Evolutionary conservation across 208 protist species (phyloP).

Genomic region (Balamuthia mandrillaris): DNA sequence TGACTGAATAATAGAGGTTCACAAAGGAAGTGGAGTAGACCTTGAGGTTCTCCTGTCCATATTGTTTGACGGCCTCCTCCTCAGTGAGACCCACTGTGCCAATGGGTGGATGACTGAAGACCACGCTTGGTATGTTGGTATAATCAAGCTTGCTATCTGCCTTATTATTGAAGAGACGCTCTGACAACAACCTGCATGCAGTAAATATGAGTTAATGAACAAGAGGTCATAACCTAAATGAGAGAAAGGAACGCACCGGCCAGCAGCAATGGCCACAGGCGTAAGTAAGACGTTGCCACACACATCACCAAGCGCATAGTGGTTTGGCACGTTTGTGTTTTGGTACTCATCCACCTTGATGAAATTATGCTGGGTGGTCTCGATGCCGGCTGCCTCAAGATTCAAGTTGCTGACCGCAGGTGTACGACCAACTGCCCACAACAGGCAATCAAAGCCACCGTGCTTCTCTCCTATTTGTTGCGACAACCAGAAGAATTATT

Average conservation of each 20-base stretch:
- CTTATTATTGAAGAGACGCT: constrained; percentile 66
- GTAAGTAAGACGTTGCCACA: constrained; percentile 57
- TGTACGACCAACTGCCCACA: too few species aligned
- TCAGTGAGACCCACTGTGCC: constrained; percentile 72
- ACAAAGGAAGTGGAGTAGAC: constrained; percentile 60
- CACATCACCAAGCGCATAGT: constrained; percentile 71
- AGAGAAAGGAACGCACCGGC: constrained; percentile 18
- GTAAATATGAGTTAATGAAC: too few species aligned
- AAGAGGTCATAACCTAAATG: background rate
- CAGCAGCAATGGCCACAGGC: constrained; percentile 76
- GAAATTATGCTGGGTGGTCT: background rate
- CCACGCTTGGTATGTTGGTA: constrained; percentile 64
- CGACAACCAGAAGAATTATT: too few species aligned
- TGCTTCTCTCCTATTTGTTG: too few species aligned
- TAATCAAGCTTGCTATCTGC: constrained; percentile 58
- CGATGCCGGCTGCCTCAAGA: constrained; percentile 52
- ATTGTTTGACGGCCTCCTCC: constrained; percentile 56
- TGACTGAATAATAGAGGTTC: constrained; percentile 64
- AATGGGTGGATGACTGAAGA: constrained; percentile 78
- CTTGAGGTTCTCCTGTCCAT: constrained; percentile 50
- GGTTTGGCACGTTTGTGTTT: background rate
- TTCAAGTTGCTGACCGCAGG: too few species aligned
- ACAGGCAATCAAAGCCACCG: too few species aligned
- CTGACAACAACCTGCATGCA: constrained; percentile 48
- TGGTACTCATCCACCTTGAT: constrained; percentile 57